Conservation (phyloP, 2,329 filamentous ascomycete species). For the Hirsutella rhossiliensis region DNA sequence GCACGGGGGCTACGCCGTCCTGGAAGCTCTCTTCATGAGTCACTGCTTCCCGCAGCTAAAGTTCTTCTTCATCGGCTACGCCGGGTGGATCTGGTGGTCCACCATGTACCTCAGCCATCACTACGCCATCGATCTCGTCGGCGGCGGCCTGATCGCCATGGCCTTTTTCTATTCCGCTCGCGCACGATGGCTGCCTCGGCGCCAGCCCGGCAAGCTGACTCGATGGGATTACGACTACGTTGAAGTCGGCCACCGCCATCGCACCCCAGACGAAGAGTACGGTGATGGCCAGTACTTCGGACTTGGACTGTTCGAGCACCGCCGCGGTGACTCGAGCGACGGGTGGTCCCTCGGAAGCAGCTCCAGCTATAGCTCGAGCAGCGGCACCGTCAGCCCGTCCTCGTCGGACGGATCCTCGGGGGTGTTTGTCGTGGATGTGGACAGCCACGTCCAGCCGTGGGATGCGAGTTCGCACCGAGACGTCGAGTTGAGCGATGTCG, state of each 20-base stretch:
- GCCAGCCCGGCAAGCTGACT: slow-evolving; percentile 74
- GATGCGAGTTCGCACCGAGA: slow-evolving; percentile 24
- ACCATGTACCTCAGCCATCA: slow-evolving; percentile 98
- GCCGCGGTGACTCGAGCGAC: slow-evolving; percentile 51
- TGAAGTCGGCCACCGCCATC: slow-evolving; percentile 58
- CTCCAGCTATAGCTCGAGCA: slow-evolving; percentile 46
- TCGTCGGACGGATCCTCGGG: slow-evolving; percentile 30
- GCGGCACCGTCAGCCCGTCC: slow-evolving; percentile 36
- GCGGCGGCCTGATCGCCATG: slow-evolving; percentile 66
- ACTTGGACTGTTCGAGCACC: slow-evolving; percentile 31
- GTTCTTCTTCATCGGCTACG: slow-evolving; percentile 70
- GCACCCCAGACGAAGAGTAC: slow-evolving; percentile 32
- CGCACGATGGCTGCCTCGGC: slow-evolving; percentile 66
- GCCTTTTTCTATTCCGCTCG: slow-evolving; percentile 74
- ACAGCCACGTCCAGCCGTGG: slow-evolving; percentile 25
- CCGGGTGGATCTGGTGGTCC: slow-evolving; percentile 93
- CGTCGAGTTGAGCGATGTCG: slow-evolving; percentile 33
- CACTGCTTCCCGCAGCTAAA: slow-evolving; percentile 79
- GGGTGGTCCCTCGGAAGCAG: slow-evolving; percentile 86
- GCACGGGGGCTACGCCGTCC: slow-evolving; percentile 78
- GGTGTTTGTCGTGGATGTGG: slow-evolving; percentile 22
- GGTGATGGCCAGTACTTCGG: slow-evolving; percentile 32
- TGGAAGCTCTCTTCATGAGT: slow-evolving; percentile 87
- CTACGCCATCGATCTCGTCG: slow-evolving; percentile 88
- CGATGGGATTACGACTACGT: slow-evolving; percentile 95